These are phyloP conservation scores for Solanum tarapatanum DNA, from an alignment of 257 asterid genomes.

Conservation along the genomic window DNA sequence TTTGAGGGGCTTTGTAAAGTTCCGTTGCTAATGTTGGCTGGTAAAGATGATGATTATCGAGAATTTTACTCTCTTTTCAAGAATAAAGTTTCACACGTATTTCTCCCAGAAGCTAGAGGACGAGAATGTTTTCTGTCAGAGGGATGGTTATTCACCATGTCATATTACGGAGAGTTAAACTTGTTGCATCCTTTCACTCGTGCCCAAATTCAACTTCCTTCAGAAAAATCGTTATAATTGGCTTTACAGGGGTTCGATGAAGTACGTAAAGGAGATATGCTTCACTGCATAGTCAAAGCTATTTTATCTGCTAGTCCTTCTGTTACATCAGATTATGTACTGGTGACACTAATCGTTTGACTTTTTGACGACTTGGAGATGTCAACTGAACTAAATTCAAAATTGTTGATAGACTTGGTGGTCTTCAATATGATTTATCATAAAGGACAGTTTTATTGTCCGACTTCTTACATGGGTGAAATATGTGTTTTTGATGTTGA, in stretches of 20 bases:
- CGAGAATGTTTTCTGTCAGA: neutral
- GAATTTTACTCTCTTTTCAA: neutral
- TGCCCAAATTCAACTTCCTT: neutral
- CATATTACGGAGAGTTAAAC: neutral
- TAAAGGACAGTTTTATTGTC: too few species aligned
- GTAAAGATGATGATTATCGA: neutral
- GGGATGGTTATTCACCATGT: neutral
- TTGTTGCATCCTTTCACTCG: neutral
- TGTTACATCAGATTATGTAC: neutral
- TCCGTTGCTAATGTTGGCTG: neutral
- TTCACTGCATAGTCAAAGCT: slow-evolving; percentile 8
- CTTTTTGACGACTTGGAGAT: too few species aligned
- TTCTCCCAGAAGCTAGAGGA: neutral
- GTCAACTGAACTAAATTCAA: too few species aligned
- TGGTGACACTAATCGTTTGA: too few species aligned
- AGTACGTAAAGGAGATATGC: neutral
- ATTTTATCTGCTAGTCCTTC: neutral
- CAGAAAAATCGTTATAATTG: neutral
- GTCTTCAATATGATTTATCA: too few species aligned
- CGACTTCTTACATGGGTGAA: too few species aligned
- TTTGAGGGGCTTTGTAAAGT: neutral
- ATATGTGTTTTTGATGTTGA: too few species aligned
- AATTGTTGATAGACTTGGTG: too few species aligned
- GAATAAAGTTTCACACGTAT: neutral
- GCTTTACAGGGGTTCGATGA: neutral